phyloP scores from a whole-genome alignment of 257 asterid genomes.

The Voacanga thouarsii region DNA sequence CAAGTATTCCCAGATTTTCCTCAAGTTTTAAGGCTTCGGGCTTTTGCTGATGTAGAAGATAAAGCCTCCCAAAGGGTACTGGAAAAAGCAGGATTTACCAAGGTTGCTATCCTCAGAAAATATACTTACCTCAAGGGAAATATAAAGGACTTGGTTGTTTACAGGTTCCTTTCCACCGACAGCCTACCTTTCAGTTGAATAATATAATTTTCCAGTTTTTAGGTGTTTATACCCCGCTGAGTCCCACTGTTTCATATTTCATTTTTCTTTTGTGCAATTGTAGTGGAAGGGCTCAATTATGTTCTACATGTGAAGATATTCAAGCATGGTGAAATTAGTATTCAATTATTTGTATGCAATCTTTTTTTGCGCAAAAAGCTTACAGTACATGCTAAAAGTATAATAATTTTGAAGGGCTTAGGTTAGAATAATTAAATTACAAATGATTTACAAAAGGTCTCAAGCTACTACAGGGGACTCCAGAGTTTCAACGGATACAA shows the following conservation, averaged over 20 bases:
- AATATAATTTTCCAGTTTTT: background rate
- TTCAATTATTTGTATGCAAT: too few species aligned
- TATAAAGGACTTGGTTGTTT: conserved; percentile 32
- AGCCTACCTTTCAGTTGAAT: conserved; percentile 10
- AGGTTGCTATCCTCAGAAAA: conserved; percentile 72
- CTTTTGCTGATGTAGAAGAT: conserved; percentile 61
- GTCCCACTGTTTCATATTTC: background rate
- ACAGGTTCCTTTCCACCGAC: conserved; percentile 33
- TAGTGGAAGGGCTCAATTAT: background rate
- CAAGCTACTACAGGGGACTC: conserved; percentile 13
- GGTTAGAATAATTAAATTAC: background rate
- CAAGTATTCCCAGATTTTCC: conserved; percentile 59
- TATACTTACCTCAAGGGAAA: conserved; percentile 57
- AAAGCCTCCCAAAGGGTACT: conserved; percentile 67
- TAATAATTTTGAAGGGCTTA: too few species aligned
- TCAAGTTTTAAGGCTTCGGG: conserved; percentile 67
- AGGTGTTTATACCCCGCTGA: too few species aligned
- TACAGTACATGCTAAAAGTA: background rate
- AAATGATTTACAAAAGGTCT: background rate
- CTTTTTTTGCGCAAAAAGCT: background rate
- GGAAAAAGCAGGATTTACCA: conserved; percentile 69
- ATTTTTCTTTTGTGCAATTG: background rate
- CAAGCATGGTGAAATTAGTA: background rate
- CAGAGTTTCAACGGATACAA: conserved; percentile 17
- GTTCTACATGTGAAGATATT: background rate